Percentiles rank a stretch among this genome's conserved stretches.
Evolutionary conservation across 768 basidiomycete genomes (phyloP).

Genomic region (Leccinum olivaceopallidum): DNA sequence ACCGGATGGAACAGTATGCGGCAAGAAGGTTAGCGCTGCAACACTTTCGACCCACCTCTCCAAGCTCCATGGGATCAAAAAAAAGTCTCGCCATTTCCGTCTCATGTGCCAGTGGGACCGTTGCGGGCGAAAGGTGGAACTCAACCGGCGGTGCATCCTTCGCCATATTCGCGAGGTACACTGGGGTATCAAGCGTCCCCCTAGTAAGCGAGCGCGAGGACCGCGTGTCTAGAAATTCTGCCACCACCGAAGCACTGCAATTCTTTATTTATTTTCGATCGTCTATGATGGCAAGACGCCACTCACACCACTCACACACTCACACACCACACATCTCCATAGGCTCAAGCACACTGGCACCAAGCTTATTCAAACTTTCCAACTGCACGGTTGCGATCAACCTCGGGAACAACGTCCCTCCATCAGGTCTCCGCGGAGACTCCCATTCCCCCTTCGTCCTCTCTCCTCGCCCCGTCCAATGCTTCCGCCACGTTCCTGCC

Average conservation of each 20-base stretch:
- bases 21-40: too few relatives aligned
- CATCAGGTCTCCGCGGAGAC: slow-evolving; percentile 34
- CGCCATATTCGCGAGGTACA: slow-evolving; percentile 23
- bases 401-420: slow-evolving; percentile 10
- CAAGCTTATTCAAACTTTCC: slow-evolving; percentile 51
- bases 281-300: too few relatives aligned
- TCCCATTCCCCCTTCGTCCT: slow-evolving; percentile 23
- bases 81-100: accelerated
- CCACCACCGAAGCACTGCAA: too few relatives aligned
- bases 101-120: slow-evolving; percentile 13
- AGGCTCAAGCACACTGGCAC: slow-evolving; percentile 35
- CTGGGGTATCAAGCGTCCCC: slow-evolving; percentile 8
- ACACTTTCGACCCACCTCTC: too few relatives aligned
- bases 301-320: too few relatives aligned
- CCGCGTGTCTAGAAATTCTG: background rate
- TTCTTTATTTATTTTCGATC: too few relatives aligned
- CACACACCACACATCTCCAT: slow-evolving; percentile 4
- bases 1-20: slow-evolving; percentile 5
- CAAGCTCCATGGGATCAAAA: slow-evolving; percentile 4
- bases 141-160: slow-evolving; percentile 23
- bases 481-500: slow-evolving; percentile 83
- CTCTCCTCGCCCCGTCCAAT: slow-evolving; percentile 62
- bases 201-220: background rate
- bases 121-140: background rate
- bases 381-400: slow-evolving; percentile 27